These are phyloP conservation scores for Cardamine resedifolia DNA, from an alignment of 345 rosid species.

Conservation along the genomic window DNA sequence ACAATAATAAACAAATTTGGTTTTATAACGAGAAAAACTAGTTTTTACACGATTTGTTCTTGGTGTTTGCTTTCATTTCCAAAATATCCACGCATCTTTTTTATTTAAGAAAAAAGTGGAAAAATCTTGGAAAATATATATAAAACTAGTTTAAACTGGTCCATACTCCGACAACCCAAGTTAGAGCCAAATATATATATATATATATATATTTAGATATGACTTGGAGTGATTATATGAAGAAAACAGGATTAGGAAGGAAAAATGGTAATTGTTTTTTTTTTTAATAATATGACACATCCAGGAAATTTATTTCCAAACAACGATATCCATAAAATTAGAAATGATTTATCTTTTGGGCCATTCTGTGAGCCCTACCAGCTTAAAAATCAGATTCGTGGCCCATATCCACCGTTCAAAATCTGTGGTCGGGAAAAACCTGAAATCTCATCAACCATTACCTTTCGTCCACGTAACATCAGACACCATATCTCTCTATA, in stretches of 20 bases:
- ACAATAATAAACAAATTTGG: conserved; percentile 1
- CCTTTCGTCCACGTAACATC: not conserved
- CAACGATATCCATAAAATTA: not conserved
- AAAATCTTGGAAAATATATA: too few species aligned
- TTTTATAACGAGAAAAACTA: not conserved
- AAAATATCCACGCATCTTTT: not conserved
- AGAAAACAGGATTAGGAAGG: not conserved
- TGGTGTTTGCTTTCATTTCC: not conserved
- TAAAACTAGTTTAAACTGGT: not conserved
- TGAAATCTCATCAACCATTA: conserved; percentile 7
- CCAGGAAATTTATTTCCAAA: not conserved
- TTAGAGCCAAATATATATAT: not conserved
- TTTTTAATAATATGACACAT: not conserved
- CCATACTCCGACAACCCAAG: not conserved
- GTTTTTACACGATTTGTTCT: not conserved
- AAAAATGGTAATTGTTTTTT: not conserved
- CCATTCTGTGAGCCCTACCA: conserved; percentile 2
- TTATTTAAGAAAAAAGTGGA: too few species aligned
- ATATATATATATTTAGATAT: too few species aligned
- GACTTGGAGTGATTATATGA: not conserved
- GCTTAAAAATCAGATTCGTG: not conserved
- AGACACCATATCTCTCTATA: not conserved
- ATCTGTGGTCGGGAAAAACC: conserved; percentile 18
- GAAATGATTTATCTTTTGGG: not conserved
- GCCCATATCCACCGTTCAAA: conserved; percentile 26